phyloP scores from a whole-genome alignment of 2,329 filamentous ascomycete species.

The Diaporthe citrichinensis region DNA sequence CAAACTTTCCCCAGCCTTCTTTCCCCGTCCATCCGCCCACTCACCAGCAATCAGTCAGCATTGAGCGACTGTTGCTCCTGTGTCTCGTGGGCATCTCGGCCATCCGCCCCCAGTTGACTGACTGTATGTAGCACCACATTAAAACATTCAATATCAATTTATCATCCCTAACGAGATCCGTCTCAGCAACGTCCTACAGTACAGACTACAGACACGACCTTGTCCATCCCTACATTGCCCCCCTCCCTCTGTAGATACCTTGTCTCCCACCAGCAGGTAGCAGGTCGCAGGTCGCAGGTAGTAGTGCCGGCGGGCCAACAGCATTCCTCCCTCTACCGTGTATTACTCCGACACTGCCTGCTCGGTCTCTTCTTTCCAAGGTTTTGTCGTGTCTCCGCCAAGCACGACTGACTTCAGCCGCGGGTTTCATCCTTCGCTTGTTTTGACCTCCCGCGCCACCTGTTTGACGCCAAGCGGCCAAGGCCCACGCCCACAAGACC shows the following conservation, averaged over 20 bases:
- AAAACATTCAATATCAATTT: background rate
- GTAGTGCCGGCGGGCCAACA: constrained; percentile 5
- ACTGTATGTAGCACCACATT: background rate
- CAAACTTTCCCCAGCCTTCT: constrained; percentile 41
- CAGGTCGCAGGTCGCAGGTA: no score
- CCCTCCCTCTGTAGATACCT: background rate
- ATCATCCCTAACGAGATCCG: background rate
- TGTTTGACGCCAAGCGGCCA: constrained; percentile 35
- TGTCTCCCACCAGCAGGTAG: background rate
- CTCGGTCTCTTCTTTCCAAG: constrained; percentile 8
- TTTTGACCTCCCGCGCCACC: constrained; percentile 26
- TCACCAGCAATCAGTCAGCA: background rate
- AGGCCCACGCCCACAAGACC: constrained; percentile 20
- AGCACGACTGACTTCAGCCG: constrained; percentile 34
- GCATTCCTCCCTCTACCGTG: background rate
- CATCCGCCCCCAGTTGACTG: background rate
- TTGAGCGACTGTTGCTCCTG: background rate
- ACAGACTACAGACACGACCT: background rate
- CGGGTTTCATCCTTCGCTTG: constrained; percentile 38
- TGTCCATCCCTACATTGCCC: background rate
- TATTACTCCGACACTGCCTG: constrained; percentile 1
- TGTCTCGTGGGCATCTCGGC: background rate
- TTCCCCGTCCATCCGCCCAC: constrained; percentile 23
- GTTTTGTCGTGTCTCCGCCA: constrained; percentile 32
- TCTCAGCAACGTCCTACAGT: background rate